Conservation (phyloP, 2,329 filamentous ascomycete genomes). For the Aspergillus latus region DNA sequence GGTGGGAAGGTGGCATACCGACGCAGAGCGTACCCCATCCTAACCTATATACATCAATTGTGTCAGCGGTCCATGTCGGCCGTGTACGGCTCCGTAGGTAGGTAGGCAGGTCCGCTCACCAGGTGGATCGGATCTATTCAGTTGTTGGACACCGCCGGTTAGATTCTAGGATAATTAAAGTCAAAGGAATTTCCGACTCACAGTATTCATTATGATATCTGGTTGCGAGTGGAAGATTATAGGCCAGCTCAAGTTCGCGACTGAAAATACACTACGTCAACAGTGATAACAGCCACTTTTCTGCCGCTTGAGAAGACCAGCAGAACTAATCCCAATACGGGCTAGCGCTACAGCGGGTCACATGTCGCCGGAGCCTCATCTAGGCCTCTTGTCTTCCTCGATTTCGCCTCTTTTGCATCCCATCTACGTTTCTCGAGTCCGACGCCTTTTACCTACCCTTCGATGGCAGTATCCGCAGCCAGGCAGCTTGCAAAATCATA, state of each 20-base stretch:
- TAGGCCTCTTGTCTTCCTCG: background rate
- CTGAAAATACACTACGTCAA: constrained; percentile 24
- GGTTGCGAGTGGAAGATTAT: background rate
- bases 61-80: constrained; percentile 11
- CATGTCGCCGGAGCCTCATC: constrained; percentile 24
- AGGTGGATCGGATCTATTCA: constrained; percentile 58
- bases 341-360: background rate
- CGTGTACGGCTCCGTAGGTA: background rate
- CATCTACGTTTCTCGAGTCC: too few species aligned
- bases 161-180: constrained; percentile 1
- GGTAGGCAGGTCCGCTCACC: constrained; percentile 44
- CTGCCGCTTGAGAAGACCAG: constrained; percentile 1
- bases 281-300: constrained; percentile 8
- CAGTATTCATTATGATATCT: constrained; percentile 52
- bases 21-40: constrained; percentile 89
- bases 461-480: too few species aligned
- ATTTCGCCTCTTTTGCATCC: background rate
- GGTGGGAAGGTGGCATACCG: constrained; percentile 51
- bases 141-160: constrained; percentile 5
- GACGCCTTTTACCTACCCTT: too few species aligned
- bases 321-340: background rate
- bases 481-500: too few species aligned
- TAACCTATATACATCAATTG: constrained; percentile 59
- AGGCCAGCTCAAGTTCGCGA: constrained; percentile 5
- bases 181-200: constrained; percentile 31